phyloP scores from a whole-genome alignment of 2,329 filamentous ascomycete species.

The Cryphonectria radicalis region DNA sequence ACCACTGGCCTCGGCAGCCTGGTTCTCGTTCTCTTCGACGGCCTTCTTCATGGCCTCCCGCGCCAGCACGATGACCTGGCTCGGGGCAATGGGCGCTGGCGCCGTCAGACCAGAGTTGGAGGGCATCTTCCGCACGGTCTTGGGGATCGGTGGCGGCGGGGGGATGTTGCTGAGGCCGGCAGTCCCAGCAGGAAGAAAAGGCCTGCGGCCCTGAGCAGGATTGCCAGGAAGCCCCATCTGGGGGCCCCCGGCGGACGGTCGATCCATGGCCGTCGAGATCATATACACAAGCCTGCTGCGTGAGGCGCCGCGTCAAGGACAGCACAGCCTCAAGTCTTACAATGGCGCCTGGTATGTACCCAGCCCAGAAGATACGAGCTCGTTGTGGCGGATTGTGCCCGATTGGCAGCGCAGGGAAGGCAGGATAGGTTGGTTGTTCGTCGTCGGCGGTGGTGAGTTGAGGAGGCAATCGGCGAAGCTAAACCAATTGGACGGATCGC shows the following conservation, averaged over 20 bases:
- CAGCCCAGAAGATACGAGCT: conserved; percentile 12
- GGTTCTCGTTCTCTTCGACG: conserved; percentile 66
- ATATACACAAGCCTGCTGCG: conserved; percentile 20
- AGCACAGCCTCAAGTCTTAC: background rate
- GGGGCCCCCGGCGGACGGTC: conserved; percentile 33
- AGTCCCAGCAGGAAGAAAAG: conserved; percentile 35
- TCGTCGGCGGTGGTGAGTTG: background rate
- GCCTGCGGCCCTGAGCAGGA: conserved; percentile 42
- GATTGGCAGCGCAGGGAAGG: background rate
- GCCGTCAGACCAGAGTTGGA: conserved; percentile 54
- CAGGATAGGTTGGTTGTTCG: background rate
- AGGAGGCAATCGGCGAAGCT: conserved; percentile 16
- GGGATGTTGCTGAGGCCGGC: conserved; percentile 42
- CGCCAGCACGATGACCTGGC: conserved; percentile 68
- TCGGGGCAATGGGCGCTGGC: conserved; percentile 58
- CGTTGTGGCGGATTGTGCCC: conserved; percentile 1
- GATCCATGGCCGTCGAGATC: conserved; percentile 31
- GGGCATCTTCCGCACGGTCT: conserved; percentile 50
- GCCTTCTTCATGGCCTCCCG: conserved; percentile 70
- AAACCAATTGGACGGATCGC: conserved; percentile 25
- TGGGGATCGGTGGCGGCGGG: conserved; percentile 51
- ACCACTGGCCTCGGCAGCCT: conserved; percentile 63
- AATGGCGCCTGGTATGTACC: conserved; percentile 15
- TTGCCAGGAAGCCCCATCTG: conserved; percentile 42
- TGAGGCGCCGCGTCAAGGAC: conserved; percentile 8